Evolutionary conservation across 2,329 filamentous ascomycete genomes (phyloP), one percentile per base, ranked within the genome.

Genomic region (Fusarium sambucinum): DNA sequence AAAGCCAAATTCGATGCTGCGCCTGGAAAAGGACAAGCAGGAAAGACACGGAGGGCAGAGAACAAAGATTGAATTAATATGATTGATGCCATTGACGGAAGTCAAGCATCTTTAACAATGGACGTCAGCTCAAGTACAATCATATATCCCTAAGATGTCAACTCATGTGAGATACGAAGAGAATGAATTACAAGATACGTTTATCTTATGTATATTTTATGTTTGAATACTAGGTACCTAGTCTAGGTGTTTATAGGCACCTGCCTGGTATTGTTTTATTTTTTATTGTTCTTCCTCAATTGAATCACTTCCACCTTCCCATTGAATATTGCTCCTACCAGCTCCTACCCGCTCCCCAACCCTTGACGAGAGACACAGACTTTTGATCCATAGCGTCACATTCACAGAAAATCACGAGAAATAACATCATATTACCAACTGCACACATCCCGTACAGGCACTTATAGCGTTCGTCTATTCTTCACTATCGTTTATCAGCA

Each of bases 1-100:
- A 80, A 77, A 59, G 71, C 70, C 5, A 85, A 79, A 47, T 87
- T 87, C 63, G 82, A 85, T 48, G 70, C 74, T 11, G 85, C 85
- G 0, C 77, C 80, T 4, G 85, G 84, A 6, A 80, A 77, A 59
- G 84, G 84, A 16, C 66, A 67, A 30, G 66, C 66, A 21, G 66
- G 57, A 19, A 63, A 63, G 33, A 41, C 59, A 11, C 40, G 60
- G 8, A 33, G 45, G 4, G 8, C n/a, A 19, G 45, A 41, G 17
- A 29, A n/a, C 19, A n/a, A n/a, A 11, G 19, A 50, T 13, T 21
- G 4, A 19, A 17, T 27, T 12, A 25, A n/a, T 25, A 17, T 6
- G 10, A 10, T 6, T 25, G n/a, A 2, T 11, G 17, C 14, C 40
- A 42, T 10, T 14, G 12, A 25, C 13, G 13, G 14, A 17, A 12